Conservation (phyloP, 805 yeast genomes). For the Lipomyces mesembrius region DNA sequence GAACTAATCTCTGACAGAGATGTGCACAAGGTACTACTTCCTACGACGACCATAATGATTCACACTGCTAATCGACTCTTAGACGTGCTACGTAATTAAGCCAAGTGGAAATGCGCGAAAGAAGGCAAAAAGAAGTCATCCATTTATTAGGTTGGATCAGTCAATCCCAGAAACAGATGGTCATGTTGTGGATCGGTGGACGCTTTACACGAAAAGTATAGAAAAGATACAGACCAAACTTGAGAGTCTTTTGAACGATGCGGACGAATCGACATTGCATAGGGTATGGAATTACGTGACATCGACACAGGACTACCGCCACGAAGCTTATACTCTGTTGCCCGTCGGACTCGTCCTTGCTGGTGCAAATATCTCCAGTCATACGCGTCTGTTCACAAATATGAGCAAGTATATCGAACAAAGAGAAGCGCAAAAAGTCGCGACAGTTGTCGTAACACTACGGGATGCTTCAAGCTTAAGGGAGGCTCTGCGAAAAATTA, state of each 20-base stretch:
- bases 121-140: conserved; percentile 9
- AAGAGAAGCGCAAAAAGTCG: conserved; percentile 11
- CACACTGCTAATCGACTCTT: not conserved
- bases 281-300: conserved; percentile 10
- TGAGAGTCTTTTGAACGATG: conserved; percentile 7
- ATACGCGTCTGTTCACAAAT: conserved; percentile 42
- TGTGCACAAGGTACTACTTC: conserved; percentile 28
- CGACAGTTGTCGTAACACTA: conserved; percentile 43
- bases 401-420: conserved; percentile 24
- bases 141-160: conserved; percentile 17
- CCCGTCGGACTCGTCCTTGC: conserved; percentile 44
- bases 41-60: not conserved
- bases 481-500: conserved; percentile 44
- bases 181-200: conserved; percentile 23
- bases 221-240: conserved; percentile 5
- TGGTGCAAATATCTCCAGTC: conserved; percentile 47
- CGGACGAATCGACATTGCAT: conserved; percentile 10
- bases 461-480: conserved; percentile 47
- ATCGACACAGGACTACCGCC: conserved; percentile 8
- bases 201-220: conserved; percentile 10
- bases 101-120: conserved; percentile 1
- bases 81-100: conserved; percentile 26
- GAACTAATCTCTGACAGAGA: conserved; percentile 30
- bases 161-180: conserved; percentile 17
- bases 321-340: conserved; percentile 32